Evolutionary conservation across 129 eudicot genomes (phyloP).

Genomic region (Flaveria brownii): DNA sequence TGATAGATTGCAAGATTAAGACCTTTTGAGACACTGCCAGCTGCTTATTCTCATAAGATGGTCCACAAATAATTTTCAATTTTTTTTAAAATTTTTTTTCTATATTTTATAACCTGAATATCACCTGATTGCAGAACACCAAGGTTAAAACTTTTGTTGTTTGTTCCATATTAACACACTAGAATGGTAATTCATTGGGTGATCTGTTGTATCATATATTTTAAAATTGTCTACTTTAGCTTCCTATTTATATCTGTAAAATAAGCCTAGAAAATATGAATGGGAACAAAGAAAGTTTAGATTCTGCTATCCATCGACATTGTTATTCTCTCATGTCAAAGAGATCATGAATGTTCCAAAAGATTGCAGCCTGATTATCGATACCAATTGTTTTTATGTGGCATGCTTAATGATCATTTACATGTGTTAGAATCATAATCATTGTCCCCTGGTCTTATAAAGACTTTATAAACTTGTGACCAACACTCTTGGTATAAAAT

Average conservation of each 20-base stretch:
- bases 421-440: conserved; percentile 20
- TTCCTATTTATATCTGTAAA: conserved; percentile 11
- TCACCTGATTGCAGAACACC: conserved; percentile 10
- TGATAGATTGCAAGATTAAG: conserved; percentile 37
- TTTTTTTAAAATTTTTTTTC: not conserved
- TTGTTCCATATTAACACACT: conserved; percentile 5
- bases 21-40: conserved; percentile 41
- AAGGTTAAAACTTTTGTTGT: conserved; percentile 8
- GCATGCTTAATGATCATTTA: conserved; percentile 22
- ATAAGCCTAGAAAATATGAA: conserved; percentile 8
- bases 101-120: conserved; percentile 5
- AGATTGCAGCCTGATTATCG: conserved; percentile 3
- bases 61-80: conserved; percentile 27
- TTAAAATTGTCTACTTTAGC: not conserved
- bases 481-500: not conserved
- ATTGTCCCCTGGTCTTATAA: not conserved
- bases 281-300: conserved; percentile 16
- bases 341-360: conserved; percentile 17
- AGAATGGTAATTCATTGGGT: conserved; percentile 25
- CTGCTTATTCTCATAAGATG: conserved; percentile 41
- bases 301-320: conserved; percentile 17
- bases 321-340: conserved; percentile 21
- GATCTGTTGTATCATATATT: not conserved
- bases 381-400: conserved; percentile 21
- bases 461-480: conserved; percentile 16